Base-by-base conservation (phyloP, 306 rosid species). In the Dalbergia oliveri region DNA sequence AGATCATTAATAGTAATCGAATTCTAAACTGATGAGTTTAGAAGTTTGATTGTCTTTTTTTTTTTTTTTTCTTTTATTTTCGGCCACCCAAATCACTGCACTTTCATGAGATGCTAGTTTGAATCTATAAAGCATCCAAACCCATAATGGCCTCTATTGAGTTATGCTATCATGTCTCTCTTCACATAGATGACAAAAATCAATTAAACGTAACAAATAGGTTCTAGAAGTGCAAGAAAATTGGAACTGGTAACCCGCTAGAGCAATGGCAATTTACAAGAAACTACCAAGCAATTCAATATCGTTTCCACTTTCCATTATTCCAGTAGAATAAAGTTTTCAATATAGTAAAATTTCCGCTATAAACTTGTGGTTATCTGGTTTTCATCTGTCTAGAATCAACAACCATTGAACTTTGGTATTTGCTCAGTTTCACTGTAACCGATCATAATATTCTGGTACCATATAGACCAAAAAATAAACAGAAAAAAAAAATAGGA, bases 1-100 rank as follows among this genome's bases (percentile, higher is more conserved):
- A 9, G 33, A 78, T n/a, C 53, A 78, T n/a, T 35, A 74, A 62
- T 64, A 56, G 65, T 63, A 45, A 74, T 75, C 11, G 8, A 9
- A 51, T 77, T 77, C 50, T 61, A 59, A 11, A 35, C 35, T 61
- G 11, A 54, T 51, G 16, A 11, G 15, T 60, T 70, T 43, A 70
- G 39, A 13, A 31, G 15, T 65, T 47, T 56, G 59, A 7, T 21
- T 21, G 0, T 21, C 23, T 21, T 21, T 77, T 70, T 61, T 61
- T 34, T 4, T 16, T 44, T 19, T 5, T 3, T 8, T 11, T 33
- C n/a, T n/a, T n/a, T n/a, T n/a, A n/a, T 12, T 44, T 54, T 62
- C 16, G 5, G 59, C 39, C 18, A 21, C 23, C 1, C 23, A 21
- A 21, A 21, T 21, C 53, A 59, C 64, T 60, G 56, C 31, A 43